These are phyloP conservation scores for Apiospora pterosperma DNA, from an alignment of 2,329 filamentous ascomycete genomes.

Conservation along the genomic window DNA sequence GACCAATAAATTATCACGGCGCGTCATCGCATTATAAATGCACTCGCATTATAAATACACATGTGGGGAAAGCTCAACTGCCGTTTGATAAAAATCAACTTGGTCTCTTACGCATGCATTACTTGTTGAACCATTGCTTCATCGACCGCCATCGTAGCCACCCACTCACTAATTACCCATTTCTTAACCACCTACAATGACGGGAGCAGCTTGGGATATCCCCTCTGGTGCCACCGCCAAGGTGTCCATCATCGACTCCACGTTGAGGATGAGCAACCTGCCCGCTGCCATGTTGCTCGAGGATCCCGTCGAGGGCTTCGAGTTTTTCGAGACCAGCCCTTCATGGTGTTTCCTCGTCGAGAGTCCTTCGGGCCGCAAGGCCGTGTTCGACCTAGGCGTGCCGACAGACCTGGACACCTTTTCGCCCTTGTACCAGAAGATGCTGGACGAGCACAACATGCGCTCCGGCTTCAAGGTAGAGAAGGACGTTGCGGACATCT, in stretches of 20 bases:
- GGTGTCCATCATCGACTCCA: constrained; percentile 8
- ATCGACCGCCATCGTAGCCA: too few relatives aligned
- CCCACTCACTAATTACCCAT: neutral
- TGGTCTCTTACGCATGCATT: neutral
- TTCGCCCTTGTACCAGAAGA: constrained; percentile 24
- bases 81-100: too few relatives aligned
- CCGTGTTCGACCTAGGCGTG: constrained; percentile 45
- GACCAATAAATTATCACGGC: too few relatives aligned
- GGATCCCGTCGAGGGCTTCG: neutral
- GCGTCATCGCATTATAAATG: too few relatives aligned
- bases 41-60: too few relatives aligned
- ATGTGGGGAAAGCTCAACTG: too few relatives aligned
- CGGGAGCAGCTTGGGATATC: neutral
- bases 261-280: neutral
- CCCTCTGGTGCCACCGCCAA: neutral
- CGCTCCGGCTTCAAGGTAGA: constrained; percentile 9
- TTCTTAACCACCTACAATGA: neutral
- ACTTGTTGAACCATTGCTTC: too few relatives aligned
- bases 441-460: constrained; percentile 27
- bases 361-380: constrained; percentile 29
- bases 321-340: neutral
- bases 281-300: neutral
- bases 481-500: neutral
- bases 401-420: constrained; percentile 40
- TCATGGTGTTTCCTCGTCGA: constrained; percentile 21